A percentile compares a stretch with the other conserved stretches of the same genome.
These are phyloP conservation scores for Lolium rigidum DNA, from an alignment of 176 grass and related monocot genomes.

Conservation along the genomic window DNA sequence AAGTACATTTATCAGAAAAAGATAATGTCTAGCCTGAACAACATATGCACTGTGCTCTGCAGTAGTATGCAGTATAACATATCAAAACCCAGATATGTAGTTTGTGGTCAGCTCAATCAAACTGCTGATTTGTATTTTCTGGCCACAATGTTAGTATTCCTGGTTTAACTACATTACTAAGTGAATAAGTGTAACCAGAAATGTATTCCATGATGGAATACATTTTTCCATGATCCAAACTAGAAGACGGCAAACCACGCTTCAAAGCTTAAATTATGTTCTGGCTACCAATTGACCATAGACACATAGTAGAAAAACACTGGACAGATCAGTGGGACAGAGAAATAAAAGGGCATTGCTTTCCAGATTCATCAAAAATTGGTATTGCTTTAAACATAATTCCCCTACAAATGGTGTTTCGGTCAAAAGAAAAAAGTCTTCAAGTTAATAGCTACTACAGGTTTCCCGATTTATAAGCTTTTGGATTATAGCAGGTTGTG, in stretches of 20 bases:
- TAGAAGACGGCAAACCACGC: not conserved
- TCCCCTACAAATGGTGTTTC: not conserved
- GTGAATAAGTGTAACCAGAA: constrained; percentile 8
- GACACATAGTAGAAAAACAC: not conserved
- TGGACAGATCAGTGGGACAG: not conserved
- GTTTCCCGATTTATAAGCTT: not conserved
- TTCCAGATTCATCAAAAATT: not conserved
- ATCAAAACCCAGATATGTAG: not conserved
- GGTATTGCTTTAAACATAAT: not conserved
- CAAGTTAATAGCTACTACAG: not conserved
- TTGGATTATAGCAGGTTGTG: not conserved
- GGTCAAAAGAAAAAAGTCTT: not conserved
- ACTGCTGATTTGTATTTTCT: not conserved
- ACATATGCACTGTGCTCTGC: not conserved
- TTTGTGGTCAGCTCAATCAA: not conserved
- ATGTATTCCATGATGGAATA: constrained; percentile 21
- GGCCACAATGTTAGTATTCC: not conserved
- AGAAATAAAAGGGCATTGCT: not conserved
- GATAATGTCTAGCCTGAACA: not conserved
- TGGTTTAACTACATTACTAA: not conserved
- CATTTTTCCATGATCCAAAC: not conserved
- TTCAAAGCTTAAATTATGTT: not conserved
- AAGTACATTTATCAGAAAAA: not conserved
- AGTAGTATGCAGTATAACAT: not conserved
- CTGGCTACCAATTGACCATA: not conserved